These are phyloP conservation scores for Nakazawaea siamensis DNA, from an alignment of 805 yeast species.

Conservation along the genomic window DNA sequence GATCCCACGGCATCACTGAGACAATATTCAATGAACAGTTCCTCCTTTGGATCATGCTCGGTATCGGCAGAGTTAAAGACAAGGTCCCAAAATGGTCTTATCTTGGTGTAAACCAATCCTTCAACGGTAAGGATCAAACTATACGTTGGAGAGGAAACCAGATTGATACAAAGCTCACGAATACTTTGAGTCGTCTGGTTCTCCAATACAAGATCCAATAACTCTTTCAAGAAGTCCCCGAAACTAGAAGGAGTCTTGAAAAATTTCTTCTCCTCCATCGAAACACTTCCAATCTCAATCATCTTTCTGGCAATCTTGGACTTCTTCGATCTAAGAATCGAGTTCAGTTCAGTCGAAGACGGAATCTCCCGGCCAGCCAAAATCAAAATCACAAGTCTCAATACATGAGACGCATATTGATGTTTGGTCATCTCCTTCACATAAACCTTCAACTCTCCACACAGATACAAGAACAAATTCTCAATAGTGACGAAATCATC, in stretches of 20 bases:
- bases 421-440: constrained; percentile 55
- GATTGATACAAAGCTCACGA: constrained; percentile 70
- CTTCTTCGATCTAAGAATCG: constrained; percentile 72
- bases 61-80: constrained; percentile 44
- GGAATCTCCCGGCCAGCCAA: constrained; percentile 75
- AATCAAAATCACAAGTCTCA: constrained; percentile 64
- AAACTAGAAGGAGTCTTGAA: constrained; percentile 45
- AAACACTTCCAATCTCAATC: too few species aligned
- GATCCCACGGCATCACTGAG: constrained; percentile 88
- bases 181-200: constrained; percentile 34
- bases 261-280: constrained; percentile 66
- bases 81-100: constrained; percentile 60
- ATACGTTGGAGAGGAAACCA: constrained; percentile 80
- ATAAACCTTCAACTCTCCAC: constrained; percentile 58
- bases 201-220: constrained; percentile 33
- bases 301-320: constrained; percentile 87
- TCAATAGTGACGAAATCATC: constrained; percentile 44
- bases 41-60: constrained; percentile 53
- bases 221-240: constrained; percentile 48
- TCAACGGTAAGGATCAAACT: constrained; percentile 75
- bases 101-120: constrained; percentile 70
- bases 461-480: constrained; percentile 51
- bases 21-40: constrained; percentile 74
- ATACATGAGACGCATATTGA: constrained; percentile 82
- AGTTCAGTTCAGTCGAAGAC: constrained; percentile 57